phyloP scores from a whole-genome alignment of 2,329 filamentous ascomycete species.

The Aspergillus calidoustus region DNA sequence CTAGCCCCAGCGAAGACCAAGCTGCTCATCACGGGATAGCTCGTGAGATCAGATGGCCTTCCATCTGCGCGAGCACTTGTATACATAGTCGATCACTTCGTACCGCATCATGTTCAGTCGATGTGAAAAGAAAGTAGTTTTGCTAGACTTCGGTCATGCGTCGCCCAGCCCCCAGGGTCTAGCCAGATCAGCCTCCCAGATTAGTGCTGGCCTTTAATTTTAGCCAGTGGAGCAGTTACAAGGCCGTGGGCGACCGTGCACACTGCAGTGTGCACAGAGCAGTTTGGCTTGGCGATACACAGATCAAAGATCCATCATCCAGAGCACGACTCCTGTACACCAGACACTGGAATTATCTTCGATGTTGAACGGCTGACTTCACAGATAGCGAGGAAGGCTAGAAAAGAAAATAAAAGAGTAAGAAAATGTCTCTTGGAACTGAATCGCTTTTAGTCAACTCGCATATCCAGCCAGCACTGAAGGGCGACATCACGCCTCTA shows the following conservation, averaged over 20 bases:
- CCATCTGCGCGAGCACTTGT: neutral
- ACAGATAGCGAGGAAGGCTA: neutral
- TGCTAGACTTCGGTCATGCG: neutral
- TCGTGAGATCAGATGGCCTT: neutral
- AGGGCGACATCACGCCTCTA: neutral
- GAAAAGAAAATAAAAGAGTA: neutral
- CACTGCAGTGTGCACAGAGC: slow-evolving; percentile 9
- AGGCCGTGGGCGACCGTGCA: neutral
- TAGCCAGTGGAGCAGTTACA: slow-evolving; percentile 11
- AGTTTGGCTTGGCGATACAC: slow-evolving; percentile 3
- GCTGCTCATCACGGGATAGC: neutral
- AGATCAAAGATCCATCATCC: neutral
- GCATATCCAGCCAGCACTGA: neutral
- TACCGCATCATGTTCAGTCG: neutral
- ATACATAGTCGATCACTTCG: neutral
- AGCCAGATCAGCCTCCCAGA: neutral
- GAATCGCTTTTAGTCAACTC: neutral
- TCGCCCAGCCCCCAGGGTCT: neutral
- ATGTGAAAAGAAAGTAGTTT: neutral
- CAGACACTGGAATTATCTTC: neutral
- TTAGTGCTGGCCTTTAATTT: slow-evolving; percentile 9
- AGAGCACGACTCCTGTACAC: too few relatives aligned
- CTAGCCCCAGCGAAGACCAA: neutral
- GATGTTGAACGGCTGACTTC: neutral
- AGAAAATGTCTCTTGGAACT: neutral